Evolutionary conservation across 495 filamentous ascomycete species (phyloP).

Genomic region (Penicillium argentinense): DNA sequence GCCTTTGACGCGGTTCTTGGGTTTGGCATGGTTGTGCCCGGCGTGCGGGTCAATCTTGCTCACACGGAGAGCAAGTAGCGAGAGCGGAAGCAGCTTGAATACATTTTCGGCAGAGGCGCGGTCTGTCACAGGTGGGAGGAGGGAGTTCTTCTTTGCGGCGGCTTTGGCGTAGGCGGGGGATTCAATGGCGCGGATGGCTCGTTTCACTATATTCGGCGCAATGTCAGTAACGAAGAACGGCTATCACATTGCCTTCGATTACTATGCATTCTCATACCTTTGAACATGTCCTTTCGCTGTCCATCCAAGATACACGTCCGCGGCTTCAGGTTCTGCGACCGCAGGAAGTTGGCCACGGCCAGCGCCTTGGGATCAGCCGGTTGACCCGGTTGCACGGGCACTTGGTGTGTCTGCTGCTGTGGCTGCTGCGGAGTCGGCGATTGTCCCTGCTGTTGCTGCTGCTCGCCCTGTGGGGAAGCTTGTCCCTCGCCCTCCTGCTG

Average conservation of each 20-base stretch:
- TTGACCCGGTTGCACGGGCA: conserved; percentile 60
- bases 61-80: conserved; percentile 91
- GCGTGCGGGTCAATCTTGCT: conserved; percentile 73
- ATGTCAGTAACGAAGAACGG: no score
- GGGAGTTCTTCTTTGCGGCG: conserved; percentile 75
- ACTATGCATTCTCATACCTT: conserved; percentile 61
- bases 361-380: conserved; percentile 85
- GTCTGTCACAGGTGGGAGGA: conserved; percentile 84
- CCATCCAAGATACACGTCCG: conserved; percentile 93
- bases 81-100: conserved; percentile 94
- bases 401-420: conserved; percentile 47
- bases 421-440: conserved; percentile 31
- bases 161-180: conserved; percentile 87
- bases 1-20: conserved; percentile 88
- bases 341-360: conserved; percentile 87
- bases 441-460: conserved; percentile 43
- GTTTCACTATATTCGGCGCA: no score
- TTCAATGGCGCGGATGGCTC: conserved; percentile 88
- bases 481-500: conserved; percentile 47
- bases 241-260: no score
- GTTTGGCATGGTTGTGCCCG: conserved; percentile 74
- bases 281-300: conserved; percentile 97
- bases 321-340: conserved; percentile 80
- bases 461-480: conserved; percentile 46
- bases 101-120: conserved; percentile 83